phyloP scores from a whole-genome alignment of 352 stramenopile species.

The Phytophthora niederhauseri region DNA sequence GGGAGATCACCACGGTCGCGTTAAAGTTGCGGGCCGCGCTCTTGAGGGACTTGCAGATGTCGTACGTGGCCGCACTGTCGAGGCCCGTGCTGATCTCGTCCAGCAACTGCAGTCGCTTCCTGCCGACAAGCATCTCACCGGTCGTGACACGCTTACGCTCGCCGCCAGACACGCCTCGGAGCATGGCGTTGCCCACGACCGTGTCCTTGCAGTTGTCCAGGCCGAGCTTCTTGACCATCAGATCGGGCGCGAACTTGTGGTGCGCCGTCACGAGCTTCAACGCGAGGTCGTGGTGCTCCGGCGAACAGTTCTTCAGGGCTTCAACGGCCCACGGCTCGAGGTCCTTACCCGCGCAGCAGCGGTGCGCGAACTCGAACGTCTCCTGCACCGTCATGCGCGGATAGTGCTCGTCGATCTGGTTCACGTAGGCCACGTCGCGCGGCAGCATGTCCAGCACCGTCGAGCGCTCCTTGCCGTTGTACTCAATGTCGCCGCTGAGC shows the following conservation, averaged over 20 bases:
- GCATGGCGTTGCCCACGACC: conserved; percentile 60
- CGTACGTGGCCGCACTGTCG: conserved; percentile 40
- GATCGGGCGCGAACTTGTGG: conserved; percentile 33
- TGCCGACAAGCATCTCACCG: conserved; percentile 83
- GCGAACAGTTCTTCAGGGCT: conserved; percentile 36
- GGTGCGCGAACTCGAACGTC: conserved; percentile 60
- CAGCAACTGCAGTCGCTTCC: conserved; percentile 71
- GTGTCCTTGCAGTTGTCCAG: conserved; percentile 61
- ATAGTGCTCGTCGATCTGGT: conserved; percentile 55
- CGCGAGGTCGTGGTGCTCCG: conserved; percentile 45
- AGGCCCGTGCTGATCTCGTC: conserved; percentile 84
- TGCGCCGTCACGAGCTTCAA: conserved; percentile 41
- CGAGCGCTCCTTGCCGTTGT: conserved; percentile 46
- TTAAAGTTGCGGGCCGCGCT: conserved; percentile 55
- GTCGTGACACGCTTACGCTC: conserved; percentile 49
- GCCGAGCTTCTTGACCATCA: conserved; percentile 58
- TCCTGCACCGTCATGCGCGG: conserved; percentile 55
- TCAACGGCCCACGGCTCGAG: conserved; percentile 49
- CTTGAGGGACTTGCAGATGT: conserved; percentile 89
- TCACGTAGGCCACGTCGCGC: conserved; percentile 56
- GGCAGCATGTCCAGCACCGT: conserved; percentile 39
- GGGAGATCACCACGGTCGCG: conserved; percentile 49
- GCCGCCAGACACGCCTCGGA: conserved; percentile 62
- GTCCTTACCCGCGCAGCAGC: conserved; percentile 42
- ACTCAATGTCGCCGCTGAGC: conserved; percentile 49